These are phyloP conservation scores for Cryphonectria japonica DNA, from an alignment of 2,329 filamentous ascomycete genomes.

Conservation along the genomic window DNA sequence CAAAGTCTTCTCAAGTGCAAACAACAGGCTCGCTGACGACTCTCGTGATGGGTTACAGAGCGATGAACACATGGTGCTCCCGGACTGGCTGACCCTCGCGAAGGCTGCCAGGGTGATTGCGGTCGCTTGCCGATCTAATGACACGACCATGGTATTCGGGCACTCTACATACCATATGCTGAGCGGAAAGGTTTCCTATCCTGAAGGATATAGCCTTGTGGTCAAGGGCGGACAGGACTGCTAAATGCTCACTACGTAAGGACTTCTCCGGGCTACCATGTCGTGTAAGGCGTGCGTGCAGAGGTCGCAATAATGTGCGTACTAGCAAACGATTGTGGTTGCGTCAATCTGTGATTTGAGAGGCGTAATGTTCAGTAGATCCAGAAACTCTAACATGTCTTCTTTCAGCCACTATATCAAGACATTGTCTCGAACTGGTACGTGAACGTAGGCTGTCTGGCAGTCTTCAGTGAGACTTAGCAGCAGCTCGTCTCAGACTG, in stretches of 20 bases:
- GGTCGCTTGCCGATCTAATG: neutral
- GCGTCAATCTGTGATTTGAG: too few species aligned
- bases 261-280: too few species aligned
- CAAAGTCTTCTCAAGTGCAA: neutral
- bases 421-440: neutral
- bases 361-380: too few species aligned
- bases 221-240: neutral
- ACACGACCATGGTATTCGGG: neutral
- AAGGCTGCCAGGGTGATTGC: neutral
- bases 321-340: too few species aligned
- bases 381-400: too few species aligned
- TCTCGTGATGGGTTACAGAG: neutral
- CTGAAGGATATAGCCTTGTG: neutral
- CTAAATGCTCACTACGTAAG: neutral
- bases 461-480: too few species aligned
- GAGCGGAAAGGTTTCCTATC: neutral
- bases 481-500: neutral
- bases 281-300: too few species aligned
- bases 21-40: neutral
- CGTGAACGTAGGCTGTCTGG: too few species aligned
- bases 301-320: too few species aligned
- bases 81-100: neutral
- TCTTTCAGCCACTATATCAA: neutral
- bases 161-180: neutral
- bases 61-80: neutral